A percentile compares a stretch with the other conserved stretches of the same genome.
These are phyloP conservation scores for Firmiana major DNA, from an alignment of 345 rosid genomes.

Conservation along the genomic window DNA sequence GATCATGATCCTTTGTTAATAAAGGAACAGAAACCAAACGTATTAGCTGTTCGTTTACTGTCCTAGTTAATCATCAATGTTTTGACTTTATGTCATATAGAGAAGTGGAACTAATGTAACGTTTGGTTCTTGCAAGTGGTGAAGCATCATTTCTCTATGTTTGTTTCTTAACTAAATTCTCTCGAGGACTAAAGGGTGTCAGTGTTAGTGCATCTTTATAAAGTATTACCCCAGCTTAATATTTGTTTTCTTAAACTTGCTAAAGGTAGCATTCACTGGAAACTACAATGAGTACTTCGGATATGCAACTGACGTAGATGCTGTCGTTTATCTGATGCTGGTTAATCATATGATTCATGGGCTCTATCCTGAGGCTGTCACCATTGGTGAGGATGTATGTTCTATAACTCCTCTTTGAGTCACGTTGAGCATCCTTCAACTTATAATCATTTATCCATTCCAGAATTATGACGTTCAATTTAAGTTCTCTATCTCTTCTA, in stretches of 20 bases:
- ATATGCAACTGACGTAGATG: conserved; percentile 82
- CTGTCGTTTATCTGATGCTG: conserved; percentile 85
- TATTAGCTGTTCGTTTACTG: no score
- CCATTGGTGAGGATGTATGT: conserved; percentile 89
- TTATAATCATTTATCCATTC: conserved; percentile 6
- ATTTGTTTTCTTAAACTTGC: conserved; percentile 14
- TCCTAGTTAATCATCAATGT: no score
- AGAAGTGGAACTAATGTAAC: neutral
- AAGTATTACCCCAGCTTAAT: neutral
- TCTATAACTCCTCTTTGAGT: conserved; percentile 3
- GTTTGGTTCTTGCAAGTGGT: neutral
- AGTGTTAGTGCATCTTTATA: neutral
- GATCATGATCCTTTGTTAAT: no score
- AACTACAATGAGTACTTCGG: conserved; percentile 90
- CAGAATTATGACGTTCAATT: neutral
- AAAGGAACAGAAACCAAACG: no score
- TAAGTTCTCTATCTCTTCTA: neutral
- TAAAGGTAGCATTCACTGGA: conserved; percentile 79
- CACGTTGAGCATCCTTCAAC: neutral
- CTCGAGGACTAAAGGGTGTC: neutral
- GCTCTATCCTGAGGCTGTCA: conserved; percentile 84
- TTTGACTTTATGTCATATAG: neutral
- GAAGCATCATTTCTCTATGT: neutral
- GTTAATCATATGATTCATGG: conserved; percentile 90
- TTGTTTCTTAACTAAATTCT: neutral